These are phyloP conservation scores for Xanthoparmelia taractica DNA, from an alignment of 495 filamentous ascomycete species.

Conservation along the genomic window DNA sequence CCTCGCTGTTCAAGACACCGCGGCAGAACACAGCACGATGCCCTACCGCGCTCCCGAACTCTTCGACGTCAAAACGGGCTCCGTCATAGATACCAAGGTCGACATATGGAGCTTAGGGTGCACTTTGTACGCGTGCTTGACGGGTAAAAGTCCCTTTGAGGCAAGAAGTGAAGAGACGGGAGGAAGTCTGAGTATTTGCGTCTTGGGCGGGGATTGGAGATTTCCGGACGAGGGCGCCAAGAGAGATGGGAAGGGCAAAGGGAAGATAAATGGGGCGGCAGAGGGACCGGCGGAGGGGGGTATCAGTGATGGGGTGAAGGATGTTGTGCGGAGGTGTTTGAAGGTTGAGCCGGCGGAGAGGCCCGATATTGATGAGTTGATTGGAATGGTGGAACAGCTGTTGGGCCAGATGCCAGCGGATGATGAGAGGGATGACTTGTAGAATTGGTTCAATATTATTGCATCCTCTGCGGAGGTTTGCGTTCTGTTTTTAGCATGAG, in stretches of 20 bases:
- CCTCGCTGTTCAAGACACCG: constrained; percentile 83
- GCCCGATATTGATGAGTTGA: constrained; percentile 85
- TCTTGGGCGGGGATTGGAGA: constrained; percentile 85
- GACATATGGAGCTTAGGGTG: constrained; percentile 97
- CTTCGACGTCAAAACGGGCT: constrained; percentile 94
- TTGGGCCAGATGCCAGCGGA: constrained; percentile 70
- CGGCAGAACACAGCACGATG: constrained; percentile 96
- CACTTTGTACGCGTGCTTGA: constrained; percentile 89
- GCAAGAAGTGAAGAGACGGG: constrained; percentile 92
- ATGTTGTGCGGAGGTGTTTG: constrained; percentile 80
- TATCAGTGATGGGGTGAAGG: constrained; percentile 71
- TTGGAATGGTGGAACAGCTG: constrained; percentile 66
- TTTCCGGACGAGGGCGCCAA: constrained; percentile 71
- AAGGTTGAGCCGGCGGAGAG: constrained; percentile 87
- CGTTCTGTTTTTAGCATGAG: neutral
- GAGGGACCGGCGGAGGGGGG: constrained; percentile 28
- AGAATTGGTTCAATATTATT: neutral
- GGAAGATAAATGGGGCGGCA: constrained; percentile 38
- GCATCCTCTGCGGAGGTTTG: neutral
- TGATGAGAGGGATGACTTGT: constrained; percentile 20
- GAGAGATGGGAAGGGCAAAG: constrained; percentile 49
- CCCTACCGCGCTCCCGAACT: constrained; percentile 96
- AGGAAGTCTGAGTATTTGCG: constrained; percentile 83
- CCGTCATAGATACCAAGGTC: constrained; percentile 89
- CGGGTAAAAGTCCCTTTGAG: constrained; percentile 95